A percentile compares a stretch with the other conserved stretches of the same genome.
Evolutionary conservation across 2,329 filamentous ascomycete species (phyloP).

Genomic region (Claviceps cyperi): DNA sequence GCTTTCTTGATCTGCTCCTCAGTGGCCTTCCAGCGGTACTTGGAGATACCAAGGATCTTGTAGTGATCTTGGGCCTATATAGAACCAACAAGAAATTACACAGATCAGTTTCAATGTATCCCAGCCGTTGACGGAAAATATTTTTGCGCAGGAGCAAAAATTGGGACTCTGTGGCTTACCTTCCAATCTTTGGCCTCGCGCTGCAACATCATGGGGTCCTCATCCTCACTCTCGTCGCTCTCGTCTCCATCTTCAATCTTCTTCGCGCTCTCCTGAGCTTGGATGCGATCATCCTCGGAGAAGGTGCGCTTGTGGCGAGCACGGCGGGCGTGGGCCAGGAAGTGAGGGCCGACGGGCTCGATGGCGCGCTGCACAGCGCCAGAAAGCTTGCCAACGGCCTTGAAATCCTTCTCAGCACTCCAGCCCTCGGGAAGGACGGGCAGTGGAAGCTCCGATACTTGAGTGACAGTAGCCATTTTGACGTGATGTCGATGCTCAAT

Average conservation of each 20-base stretch:
- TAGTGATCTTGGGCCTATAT: slow-evolving; percentile 86
- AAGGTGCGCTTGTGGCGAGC: slow-evolving; percentile 95
- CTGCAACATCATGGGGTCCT: slow-evolving; percentile 83
- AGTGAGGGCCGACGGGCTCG: slow-evolving; percentile 93
- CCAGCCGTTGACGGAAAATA: no score
- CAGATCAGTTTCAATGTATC: neutral
- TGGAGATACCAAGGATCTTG: slow-evolving; percentile 82
- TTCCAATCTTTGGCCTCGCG: slow-evolving; percentile 99
- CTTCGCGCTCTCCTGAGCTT: slow-evolving; percentile 88
- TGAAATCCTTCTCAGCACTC: slow-evolving; percentile 85
- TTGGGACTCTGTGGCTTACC: slow-evolving; percentile 35
- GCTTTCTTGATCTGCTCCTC: slow-evolving; percentile 98
- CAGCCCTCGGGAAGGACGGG: slow-evolving; percentile 68
- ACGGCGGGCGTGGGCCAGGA: slow-evolving; percentile 90
- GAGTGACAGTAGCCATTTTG: slow-evolving; percentile 49
- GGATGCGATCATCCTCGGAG: slow-evolving; percentile 94
- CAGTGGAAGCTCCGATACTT: slow-evolving; percentile 46
- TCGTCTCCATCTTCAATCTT: slow-evolving; percentile 86
- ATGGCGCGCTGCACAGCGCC: slow-evolving; percentile 71
- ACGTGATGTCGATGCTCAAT: slow-evolving; percentile 3
- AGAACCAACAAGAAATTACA: neutral
- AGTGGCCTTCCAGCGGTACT: slow-evolving; percentile 82
- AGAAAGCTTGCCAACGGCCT: slow-evolving; percentile 63
- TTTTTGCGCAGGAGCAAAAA: no score
- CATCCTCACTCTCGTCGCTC: slow-evolving; percentile 82